Conservation (phyloP, 768 basidiomycete genomes). For the Lactarius hatsudake region DNA sequence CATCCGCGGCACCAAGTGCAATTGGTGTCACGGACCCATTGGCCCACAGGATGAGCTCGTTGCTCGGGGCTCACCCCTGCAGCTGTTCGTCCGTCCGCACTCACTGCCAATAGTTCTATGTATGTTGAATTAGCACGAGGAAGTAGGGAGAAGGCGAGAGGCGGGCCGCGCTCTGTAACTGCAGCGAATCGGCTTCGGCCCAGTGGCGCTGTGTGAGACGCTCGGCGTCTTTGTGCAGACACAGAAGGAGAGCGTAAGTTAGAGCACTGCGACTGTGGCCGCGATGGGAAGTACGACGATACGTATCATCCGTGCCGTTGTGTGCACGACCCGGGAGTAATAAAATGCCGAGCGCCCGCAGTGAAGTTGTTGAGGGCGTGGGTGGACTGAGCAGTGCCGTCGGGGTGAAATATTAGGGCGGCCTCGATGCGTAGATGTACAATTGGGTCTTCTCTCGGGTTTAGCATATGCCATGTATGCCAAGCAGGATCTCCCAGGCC, state of each 20-base stretch:
- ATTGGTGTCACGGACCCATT: conserved; percentile 42
- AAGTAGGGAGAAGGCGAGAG: conserved; percentile 60
- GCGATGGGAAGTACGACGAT: conserved; percentile 85
- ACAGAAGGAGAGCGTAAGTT: conserved; percentile 73
- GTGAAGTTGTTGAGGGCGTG: background rate
- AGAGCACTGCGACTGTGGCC: conserved; percentile 69
- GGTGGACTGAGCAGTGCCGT: conserved; percentile 32
- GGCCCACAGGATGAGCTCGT: conserved; percentile 73
- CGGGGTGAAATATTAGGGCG: conserved; percentile 63
- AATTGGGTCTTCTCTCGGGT: conserved; percentile 60
- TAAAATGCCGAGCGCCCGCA: conserved; percentile 29
- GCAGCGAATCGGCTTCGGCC: conserved; percentile 42
- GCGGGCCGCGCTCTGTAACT: conserved; percentile 33
- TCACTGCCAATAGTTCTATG: conserved; percentile 74
- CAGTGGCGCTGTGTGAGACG: conserved; percentile 78
- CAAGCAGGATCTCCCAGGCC: conserved; percentile 46
- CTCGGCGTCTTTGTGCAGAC: conserved; percentile 88
- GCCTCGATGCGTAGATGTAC: conserved; percentile 78
- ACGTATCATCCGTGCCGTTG: conserved; percentile 71
- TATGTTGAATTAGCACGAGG: conserved; percentile 82
- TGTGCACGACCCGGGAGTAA: conserved; percentile 48
- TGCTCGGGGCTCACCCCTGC: conserved; percentile 75
- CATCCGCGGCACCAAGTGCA: conserved; percentile 50
- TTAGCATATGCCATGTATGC: conserved; percentile 75
- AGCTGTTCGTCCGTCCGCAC: conserved; percentile 60